Evolutionary conservation across 2,329 filamentous ascomycete genomes (phyloP).

Genomic region (Penicillium sp.): DNA sequence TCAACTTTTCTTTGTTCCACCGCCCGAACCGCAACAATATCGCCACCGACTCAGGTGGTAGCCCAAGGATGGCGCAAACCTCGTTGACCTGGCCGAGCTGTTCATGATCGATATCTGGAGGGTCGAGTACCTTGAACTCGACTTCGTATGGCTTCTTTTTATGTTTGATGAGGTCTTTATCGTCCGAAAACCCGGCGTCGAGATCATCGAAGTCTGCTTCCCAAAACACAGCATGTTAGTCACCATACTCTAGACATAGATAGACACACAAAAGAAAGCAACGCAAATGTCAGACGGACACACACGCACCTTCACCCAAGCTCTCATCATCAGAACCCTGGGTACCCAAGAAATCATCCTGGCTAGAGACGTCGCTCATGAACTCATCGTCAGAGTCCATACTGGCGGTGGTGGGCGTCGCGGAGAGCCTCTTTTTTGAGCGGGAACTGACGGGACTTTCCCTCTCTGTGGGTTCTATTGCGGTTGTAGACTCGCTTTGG

Average conservation of each 20-base stretch:
- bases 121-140: conserved; percentile 77
- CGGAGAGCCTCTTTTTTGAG: conserved; percentile 35
- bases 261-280: not conserved
- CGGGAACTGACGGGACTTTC: conserved; percentile 13
- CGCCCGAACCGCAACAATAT: conserved; percentile 85
- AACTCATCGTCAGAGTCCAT: conserved; percentile 98
- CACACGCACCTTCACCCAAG: conserved; percentile 42
- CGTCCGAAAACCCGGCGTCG: conserved; percentile 63
- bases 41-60: conserved; percentile 83
- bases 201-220: conserved; percentile 57
- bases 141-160: conserved; percentile 77
- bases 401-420: conserved; percentile 50
- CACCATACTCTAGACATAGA: not conserved
- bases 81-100: conserved; percentile 85
- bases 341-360: conserved; percentile 64
- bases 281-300: not conserved
- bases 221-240: conserved; percentile 4
- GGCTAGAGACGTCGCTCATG: conserved; percentile 79
- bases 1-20: conserved; percentile 95
- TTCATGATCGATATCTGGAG: conserved; percentile 76
- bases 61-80: conserved; percentile 85
- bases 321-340: conserved; percentile 72
- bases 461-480: conserved; percentile 19
- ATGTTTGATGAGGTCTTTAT: conserved; percentile 70
- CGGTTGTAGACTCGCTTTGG: conserved; percentile 25